Base-by-base conservation (phyloP, 495 filamentous ascomycete genomes). In the Aspergillus haitiensis region DNA sequence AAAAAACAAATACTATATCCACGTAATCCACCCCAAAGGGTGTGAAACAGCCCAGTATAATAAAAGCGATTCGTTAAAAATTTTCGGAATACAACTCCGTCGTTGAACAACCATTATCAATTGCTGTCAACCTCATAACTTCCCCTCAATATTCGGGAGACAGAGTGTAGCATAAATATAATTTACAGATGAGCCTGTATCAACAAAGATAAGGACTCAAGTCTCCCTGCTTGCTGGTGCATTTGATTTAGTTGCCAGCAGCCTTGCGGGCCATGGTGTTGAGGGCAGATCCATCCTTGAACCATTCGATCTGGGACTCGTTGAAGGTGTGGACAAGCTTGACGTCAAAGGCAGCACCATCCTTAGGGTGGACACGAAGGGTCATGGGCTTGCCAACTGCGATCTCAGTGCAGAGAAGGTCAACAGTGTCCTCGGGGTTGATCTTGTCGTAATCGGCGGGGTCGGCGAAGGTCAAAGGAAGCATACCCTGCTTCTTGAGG, bases 401-500 rank as follows among this genome's bases (percentile, higher is more conserved):
- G 37, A 98, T 79, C 78, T 98, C 83, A 16, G 95, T 97, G 85
- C 87, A 91, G 72, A 92, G 73, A 27, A 98, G 80, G 72, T 96
- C 90, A 65, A 97, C 85, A 78, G 87, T 93, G 84, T 97, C 95
- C 33, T 92, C 87, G 62, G 92, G 90, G 70, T 89, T 82, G 79
- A 98, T 96, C 82, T 89, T 94, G 75, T 98, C 94, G 77, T 98
- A 98, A 77, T 98, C 94, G 72, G 87, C 95, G 31, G 95, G 94
- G 70, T 97, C 87, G 54, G 84, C 72, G 80, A 98, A 98, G 65
- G 92, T 97, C 52, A 98, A 83, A 69, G 94, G 94, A 79, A 98
- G 90, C 92, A 98, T 94, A 81, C 94, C 94, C 85, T 98, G 94
- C 88, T 98, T 98, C 91, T 98, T 98, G 81, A 98, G 79, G 85